phyloP scores from a whole-genome alignment of 257 asterid genomes.

The Apocynum venetum region DNA sequence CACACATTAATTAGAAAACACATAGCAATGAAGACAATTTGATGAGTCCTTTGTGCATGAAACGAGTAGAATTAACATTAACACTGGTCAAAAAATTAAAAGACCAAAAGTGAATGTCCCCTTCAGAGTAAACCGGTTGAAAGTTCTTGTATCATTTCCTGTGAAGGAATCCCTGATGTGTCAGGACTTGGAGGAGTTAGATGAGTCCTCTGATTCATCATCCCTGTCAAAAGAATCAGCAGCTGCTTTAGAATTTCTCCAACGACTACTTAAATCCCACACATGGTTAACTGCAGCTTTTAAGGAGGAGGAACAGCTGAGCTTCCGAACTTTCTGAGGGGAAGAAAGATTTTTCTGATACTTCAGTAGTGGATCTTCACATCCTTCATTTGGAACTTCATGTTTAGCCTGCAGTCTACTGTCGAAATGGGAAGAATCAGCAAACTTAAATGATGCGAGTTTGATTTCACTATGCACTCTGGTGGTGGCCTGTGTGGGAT shows the following conservation, averaged over 20 bases:
- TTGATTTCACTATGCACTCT: too few relatives aligned
- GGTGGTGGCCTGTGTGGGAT: conserved; percentile 1
- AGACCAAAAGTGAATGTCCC: background rate
- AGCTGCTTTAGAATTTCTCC: background rate
- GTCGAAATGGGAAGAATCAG: too few relatives aligned
- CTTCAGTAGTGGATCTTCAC: too few relatives aligned
- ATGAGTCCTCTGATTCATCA: conserved; percentile 6
- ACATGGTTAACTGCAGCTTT: conserved; percentile 25
- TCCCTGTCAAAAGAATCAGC: background rate
- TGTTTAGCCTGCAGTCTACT: too few relatives aligned
- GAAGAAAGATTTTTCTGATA: background rate
- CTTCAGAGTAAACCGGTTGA: background rate
- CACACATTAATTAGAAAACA: too few relatives aligned
- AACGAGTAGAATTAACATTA: background rate
- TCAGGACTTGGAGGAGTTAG: background rate
- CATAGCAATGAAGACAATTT: background rate
- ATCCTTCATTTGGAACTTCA: too few relatives aligned
- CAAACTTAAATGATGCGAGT: too few relatives aligned
- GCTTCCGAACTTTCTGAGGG: conserved; percentile 18
- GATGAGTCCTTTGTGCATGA: background rate
- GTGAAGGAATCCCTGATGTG: background rate
- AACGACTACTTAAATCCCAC: background rate
- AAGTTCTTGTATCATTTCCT: background rate
- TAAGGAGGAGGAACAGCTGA: conserved; percentile 18
- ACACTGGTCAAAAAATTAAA: background rate